Conservation (phyloP, 305 asterid species). For the Fraxinus sp. region DNA sequence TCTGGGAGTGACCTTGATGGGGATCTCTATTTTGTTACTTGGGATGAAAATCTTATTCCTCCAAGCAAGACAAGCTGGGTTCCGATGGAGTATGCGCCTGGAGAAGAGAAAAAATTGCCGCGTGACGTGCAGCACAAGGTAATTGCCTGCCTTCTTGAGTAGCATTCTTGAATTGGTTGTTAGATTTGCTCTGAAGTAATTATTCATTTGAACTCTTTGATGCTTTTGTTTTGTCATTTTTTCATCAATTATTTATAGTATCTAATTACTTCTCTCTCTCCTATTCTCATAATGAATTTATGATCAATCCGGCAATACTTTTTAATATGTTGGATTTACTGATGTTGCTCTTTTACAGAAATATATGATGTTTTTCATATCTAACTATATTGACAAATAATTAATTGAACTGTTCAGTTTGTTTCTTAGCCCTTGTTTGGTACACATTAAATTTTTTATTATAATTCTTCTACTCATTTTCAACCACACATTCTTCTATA, state of each 20-base stretch:
- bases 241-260: background rate
- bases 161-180: background rate
- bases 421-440: background rate
- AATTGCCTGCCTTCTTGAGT: conserved; percentile 27
- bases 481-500: no score
- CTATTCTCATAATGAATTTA: background rate
- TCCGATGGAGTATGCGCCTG: conserved; percentile 82
- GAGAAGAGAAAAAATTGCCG: conserved; percentile 38
- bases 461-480: no score
- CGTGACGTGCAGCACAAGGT: conserved; percentile 61
- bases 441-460: no score
- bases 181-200: background rate
- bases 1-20: conserved; percentile 98
- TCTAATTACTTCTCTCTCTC: background rate
- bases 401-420: background rate
- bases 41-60: conserved; percentile 88
- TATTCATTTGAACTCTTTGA: background rate
- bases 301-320: background rate
- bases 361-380: background rate
- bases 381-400: background rate
- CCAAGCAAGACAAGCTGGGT: conserved; percentile 76
- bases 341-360: background rate
- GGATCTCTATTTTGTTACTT: conserved; percentile 81
- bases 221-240: conserved; percentile 10
- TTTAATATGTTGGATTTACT: background rate